Base-by-base conservation (phyloP, 441 rosid genomes). In the Pelargonium citronellum region DNA sequence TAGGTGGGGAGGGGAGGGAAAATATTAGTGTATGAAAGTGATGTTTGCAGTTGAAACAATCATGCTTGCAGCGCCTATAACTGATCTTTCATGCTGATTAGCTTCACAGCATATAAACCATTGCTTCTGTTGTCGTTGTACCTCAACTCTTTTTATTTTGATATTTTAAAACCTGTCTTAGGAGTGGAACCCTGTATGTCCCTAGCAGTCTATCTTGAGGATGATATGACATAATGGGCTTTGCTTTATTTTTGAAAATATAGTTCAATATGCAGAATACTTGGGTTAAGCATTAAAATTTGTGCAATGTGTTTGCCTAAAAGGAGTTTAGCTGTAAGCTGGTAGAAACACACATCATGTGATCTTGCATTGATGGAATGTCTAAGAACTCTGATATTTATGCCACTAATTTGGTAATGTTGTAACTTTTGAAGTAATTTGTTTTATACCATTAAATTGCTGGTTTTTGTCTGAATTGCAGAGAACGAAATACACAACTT, bases 401-500 rank as follows among this genome's bases (percentile, higher is more conserved):
- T 44, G 7, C 49, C 13, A 44, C 13, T 11, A 44, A 2, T 44
- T 44, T 44, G 6, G 3, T 11, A 8, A 44, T 44, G 13, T 44
- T 44, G 49, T 44, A 44, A 8, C 49, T 11, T 44, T 44, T 37
- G 7, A 37, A 37, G 41, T 1, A 37, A 0, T 5, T 37, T 37
- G 41, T 37, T 37, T 37, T 37, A 37, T 44, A 44, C 49, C 49
- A 44, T 44, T 44, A 44, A 44, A 44, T 47, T 63, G 6, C 63
- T 51, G 37, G 30, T 39, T 61, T 49, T 57, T 57, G 27, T 57
- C 62, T 57, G 22, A 53, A 11, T 82, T 81, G 69, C 88, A 95
- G 99, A 71, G 96, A 89, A 78, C 81, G 83, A 73, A 92, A 95
- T 69, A 89, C 91, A 22, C 80, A 85, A 77, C 92, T 91, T 69